Conservation (phyloP, 345 rosid genomes). For the Rhodamnia rubescens region DNA sequence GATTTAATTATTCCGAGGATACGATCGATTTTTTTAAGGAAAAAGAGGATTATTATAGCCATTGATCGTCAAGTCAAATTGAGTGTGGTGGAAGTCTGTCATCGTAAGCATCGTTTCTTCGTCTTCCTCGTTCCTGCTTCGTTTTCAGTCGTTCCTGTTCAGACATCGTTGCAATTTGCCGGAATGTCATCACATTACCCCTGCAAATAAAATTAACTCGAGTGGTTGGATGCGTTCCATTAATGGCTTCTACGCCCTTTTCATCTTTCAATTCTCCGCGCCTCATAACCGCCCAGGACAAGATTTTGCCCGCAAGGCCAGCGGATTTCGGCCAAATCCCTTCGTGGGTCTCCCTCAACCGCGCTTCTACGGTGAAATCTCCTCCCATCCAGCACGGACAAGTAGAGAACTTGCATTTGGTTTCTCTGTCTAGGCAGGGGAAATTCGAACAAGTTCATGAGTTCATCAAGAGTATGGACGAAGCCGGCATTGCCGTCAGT, state of each 20-base stretch:
- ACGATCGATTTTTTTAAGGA: too few relatives aligned
- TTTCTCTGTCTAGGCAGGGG: slow-evolving; percentile 41
- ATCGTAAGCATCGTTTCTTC: background rate
- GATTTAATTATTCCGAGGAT: too few relatives aligned
- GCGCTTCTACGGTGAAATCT: slow-evolving; percentile 13
- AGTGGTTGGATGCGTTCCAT: background rate
- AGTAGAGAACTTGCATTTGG: slow-evolving; percentile 46
- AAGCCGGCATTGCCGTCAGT: slow-evolving; percentile 31
- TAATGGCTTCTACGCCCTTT: background rate
- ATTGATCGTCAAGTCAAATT: background rate
- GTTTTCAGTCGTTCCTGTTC: background rate
- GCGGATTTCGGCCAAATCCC: slow-evolving; percentile 38
- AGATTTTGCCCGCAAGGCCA: slow-evolving; percentile 8
- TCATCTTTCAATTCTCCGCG: background rate
- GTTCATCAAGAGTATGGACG: slow-evolving; percentile 42
- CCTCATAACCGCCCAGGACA: background rate
- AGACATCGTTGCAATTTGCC: background rate
- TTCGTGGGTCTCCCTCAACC: slow-evolving; percentile 50
- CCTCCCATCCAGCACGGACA: slow-evolving; percentile 19
- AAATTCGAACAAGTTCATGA: slow-evolving; percentile 55
- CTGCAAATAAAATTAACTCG: background rate
- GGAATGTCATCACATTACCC: background rate
- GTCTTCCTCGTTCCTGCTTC: background rate
- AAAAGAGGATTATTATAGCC: background rate
- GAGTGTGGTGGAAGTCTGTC: background rate